These are phyloP conservation scores for Cystobasidium sp. DNA, from an alignment of 1,284 basidiomycete species.

Conservation along the genomic window DNA sequence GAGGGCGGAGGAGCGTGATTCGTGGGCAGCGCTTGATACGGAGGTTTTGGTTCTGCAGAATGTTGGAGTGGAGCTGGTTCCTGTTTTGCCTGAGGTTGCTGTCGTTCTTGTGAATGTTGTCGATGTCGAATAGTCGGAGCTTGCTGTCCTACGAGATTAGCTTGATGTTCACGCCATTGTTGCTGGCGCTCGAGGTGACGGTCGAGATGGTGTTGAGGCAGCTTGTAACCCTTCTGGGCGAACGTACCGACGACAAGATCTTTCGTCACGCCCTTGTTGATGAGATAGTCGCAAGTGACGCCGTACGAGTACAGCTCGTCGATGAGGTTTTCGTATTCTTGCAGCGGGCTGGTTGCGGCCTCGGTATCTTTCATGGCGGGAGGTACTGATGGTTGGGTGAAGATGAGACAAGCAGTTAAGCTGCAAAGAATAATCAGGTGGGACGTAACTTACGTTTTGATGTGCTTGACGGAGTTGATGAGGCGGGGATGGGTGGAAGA, in stretches of 20 bases:
- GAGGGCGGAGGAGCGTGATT: neutral
- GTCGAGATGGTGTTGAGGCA: slow-evolving; percentile 32
- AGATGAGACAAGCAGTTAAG: slow-evolving; percentile 15
- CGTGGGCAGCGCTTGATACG: too few relatives aligned
- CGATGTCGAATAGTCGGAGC: neutral
- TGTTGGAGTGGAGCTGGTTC: neutral
- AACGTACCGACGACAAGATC: slow-evolving; percentile 29
- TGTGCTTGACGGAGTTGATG: neutral
- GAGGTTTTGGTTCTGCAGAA: neutral
- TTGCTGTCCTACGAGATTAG: neutral
- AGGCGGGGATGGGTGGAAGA: too few relatives aligned
- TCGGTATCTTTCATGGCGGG: neutral
- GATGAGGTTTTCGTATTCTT: slow-evolving; percentile 35
- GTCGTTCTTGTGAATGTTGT: neutral
- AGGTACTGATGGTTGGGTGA: neutral
- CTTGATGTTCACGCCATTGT: slow-evolving; percentile 18
- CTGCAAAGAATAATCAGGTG: slow-evolving; percentile 4
- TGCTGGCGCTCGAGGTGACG: slow-evolving; percentile 6
- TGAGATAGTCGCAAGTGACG: slow-evolving; percentile 40
- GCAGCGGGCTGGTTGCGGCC: neutral
- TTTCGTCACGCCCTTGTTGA: slow-evolving; percentile 33
- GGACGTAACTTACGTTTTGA: neutral
- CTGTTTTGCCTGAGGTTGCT: neutral
- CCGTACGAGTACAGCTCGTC: slow-evolving; percentile 35
- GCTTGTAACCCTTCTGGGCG: neutral